phyloP scores from a whole-genome alignment of 2,329 filamentous ascomycete genomes.

The Gnomoniopsis sp. region DNA sequence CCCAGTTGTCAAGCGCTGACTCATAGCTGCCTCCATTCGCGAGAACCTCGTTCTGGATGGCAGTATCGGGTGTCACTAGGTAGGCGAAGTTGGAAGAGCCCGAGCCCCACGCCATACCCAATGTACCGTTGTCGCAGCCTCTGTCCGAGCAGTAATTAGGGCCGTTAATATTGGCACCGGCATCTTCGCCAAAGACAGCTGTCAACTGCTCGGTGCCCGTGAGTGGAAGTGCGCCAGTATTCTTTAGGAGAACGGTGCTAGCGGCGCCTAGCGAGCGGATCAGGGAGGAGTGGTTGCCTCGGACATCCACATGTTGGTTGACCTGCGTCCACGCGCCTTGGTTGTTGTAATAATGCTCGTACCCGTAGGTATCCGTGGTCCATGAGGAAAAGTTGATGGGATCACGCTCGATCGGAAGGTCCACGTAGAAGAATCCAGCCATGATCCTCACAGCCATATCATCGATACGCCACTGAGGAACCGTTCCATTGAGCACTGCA shows the following conservation, averaged over 20 bases:
- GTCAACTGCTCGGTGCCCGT: slow-evolving; percentile 42
- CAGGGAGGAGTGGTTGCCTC: slow-evolving; percentile 44
- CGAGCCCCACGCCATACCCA: slow-evolving; percentile 84
- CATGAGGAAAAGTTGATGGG: slow-evolving; percentile 69
- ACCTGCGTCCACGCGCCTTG: slow-evolving; percentile 46
- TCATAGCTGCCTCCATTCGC: slow-evolving; percentile 50
- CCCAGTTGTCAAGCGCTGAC: slow-evolving; percentile 44
- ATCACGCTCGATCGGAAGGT: slow-evolving; percentile 21
- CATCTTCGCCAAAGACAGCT: slow-evolving; percentile 72
- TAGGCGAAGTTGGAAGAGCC: slow-evolving; percentile 82
- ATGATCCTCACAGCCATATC: slow-evolving; percentile 65
- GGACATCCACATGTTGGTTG: slow-evolving; percentile 64
- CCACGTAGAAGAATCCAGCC: slow-evolving; percentile 32
- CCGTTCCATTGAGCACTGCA: slow-evolving; percentile 66
- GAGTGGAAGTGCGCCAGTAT: slow-evolving; percentile 54
- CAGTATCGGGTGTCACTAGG: slow-evolving; percentile 64
- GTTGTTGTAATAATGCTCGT: slow-evolving; percentile 48
- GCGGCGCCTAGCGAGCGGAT: slow-evolving; percentile 53
- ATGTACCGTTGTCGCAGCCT: slow-evolving; percentile 77
- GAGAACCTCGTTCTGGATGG: slow-evolving; percentile 54
- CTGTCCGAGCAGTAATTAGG: slow-evolving; percentile 75
- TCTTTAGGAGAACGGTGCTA: slow-evolving; percentile 58
- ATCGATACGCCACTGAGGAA: slow-evolving; percentile 67
- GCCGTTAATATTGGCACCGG: slow-evolving; percentile 57
- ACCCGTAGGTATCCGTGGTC: slow-evolving; percentile 54